A percentile compares a stretch with the other conserved stretches of the same genome.
These are phyloP conservation scores for Botrytis pseudocinerea DNA, from an alignment of 2,329 filamentous ascomycete species.

Conservation along the genomic window DNA sequence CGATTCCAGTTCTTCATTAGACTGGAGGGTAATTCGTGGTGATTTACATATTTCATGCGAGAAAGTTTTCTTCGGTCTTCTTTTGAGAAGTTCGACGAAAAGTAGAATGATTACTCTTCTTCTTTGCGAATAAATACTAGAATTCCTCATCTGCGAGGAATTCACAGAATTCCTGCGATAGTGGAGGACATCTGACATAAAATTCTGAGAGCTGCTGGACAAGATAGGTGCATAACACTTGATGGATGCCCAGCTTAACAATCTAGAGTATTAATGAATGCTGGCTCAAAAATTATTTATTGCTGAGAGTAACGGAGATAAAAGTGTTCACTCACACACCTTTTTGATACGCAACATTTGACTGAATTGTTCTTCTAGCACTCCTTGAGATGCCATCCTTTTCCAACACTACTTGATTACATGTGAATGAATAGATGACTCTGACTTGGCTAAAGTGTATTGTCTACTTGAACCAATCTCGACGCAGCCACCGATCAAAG, in stretches of 20 bases:
- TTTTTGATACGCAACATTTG: accelerated
- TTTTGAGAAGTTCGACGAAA: not conserved
- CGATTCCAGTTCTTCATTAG: accelerated
- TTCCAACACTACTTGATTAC: not conserved
- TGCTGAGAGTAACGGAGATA: not conserved
- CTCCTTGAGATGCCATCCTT: not conserved
- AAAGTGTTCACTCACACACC: not conserved
- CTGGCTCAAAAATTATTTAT: not conserved
- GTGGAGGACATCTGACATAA: not conserved
- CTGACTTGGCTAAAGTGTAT: not conserved
- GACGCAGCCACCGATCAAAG: too few species aligned
- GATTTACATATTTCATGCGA: too few species aligned
- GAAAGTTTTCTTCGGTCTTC: too few species aligned
- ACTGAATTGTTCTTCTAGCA: accelerated
- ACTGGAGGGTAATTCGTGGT: not conserved
- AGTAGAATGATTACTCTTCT: not conserved
- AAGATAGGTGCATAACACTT: not conserved
- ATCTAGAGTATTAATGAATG: too few species aligned
- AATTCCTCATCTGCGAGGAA: not conserved
- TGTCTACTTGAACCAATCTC: not conserved
- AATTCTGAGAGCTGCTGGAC: accelerated
- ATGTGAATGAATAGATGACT: not conserved
- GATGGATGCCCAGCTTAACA: too few species aligned
- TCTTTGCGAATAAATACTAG: too few species aligned
- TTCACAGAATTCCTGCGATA: not conserved